Evolutionary conservation across 306 rosid species (phyloP), one percentile per base, ranked within the genome.

Genomic region (Trifolium dubium): DNA sequence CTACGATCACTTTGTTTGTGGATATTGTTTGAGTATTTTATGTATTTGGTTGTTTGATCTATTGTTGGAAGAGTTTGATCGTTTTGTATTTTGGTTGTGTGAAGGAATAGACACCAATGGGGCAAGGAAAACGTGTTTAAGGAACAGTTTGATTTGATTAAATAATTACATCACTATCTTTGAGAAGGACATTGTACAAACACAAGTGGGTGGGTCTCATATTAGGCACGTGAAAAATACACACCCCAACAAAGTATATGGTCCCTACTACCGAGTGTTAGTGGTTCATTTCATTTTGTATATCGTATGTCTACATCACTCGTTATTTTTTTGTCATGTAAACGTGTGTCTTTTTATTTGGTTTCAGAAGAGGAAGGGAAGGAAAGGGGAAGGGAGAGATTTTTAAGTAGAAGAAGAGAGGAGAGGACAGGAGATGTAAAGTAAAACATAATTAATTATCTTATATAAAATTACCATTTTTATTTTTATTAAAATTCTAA

Each of bases 71-170:
- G 18, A 41, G 17, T 19, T 41, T 19, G 34, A 41, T 65, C 18
- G 6, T 37, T 19, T 37, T 37, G 18, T 46, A 60, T 19, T 14
- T 46, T 53, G 19, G 30, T 46, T 74, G 67, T 72, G 73, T 66
- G 41, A 56, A 67, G 69, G 43, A 51, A 69, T 34, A 9, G 19
- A 35, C 4, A 44, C 3, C 59, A 73, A 35, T 5, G 13, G 30
- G 35, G 71, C 66, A 47, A 31, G 50, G 78, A 31, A 70, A 75
- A 73, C 79, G 68, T 70, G 79, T 50, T 59, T 19, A 56, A 56
- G 69, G 5, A 58, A 30, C 41, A 60, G 54, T 23, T 59, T 39
- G 41, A 50, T 69, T 64, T 51, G 59, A 71, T 35, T 5, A 23
- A 5, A 23, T 1, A 23, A 30, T 6, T 29, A 12, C 39, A 12